Evolutionary conservation across 345 rosid genomes (phyloP), one percentile per base, ranked within the genome.

Genomic region (Eucalyptus pauciflora): DNA sequence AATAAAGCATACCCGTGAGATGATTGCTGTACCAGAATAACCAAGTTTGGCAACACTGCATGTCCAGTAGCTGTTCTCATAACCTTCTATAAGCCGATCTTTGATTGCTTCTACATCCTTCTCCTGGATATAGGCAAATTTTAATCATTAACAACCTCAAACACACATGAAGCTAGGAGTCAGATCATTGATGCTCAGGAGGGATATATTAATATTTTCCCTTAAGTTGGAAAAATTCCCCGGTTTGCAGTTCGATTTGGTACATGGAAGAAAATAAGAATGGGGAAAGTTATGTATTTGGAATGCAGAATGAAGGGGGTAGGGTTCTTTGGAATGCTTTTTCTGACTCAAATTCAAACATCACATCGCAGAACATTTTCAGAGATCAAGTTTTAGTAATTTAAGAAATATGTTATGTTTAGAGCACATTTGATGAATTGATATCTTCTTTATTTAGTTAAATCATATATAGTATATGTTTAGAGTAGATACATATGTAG

Each of bases 21-120:
- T 91, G 85, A 98, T 94, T 29, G 99, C 98, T 48, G 99, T 94
- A 87, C 99, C 99, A 87, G 99, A 95, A 94, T 97, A 98, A 90
- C 99, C 99, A 90, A 98, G 99, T 93, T 94, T 97, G 58, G 98
- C 89, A 88, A 90, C 93, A 89, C 99, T 97, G 64, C 99, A 98
- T 22, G 98, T 94, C 99, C 99, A 98, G 92, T 95, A 98, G 94
- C 96, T 94, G 93, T 94, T 95, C 83, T 93, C 94, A 76, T 96
- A 97, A 71, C 98, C 98, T 87, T 94, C 94, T 90, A 95, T 89
- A 60, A 97, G 95, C 90, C 89, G 79, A 31, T 94, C 92, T 91
- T 93, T 94, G 90, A 98, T 92, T 60, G 94, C 96, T 86, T 94
- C 95, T 41, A 96, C 96, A 91, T 97, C 99, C 92, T 98, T 97